These are phyloP conservation scores for Arbutus unedo DNA, from an alignment of 148 eudicot genomes.

Conservation along the genomic window DNA sequence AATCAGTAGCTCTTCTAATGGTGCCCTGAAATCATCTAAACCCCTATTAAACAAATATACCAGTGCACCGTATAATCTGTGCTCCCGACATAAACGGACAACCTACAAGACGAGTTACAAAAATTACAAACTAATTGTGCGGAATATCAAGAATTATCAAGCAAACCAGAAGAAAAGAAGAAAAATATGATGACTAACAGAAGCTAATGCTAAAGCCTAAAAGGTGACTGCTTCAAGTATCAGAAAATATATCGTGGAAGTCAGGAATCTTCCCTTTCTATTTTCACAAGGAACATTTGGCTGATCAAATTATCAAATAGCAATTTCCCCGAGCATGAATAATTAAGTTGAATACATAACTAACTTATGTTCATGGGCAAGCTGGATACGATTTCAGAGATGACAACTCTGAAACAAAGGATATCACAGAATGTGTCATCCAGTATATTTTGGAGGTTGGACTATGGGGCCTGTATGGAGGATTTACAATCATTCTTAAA, in stretches of 20 bases:
- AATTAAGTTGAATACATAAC: too few relatives aligned
- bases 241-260: background rate
- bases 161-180: background rate
- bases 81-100: slow-evolving; percentile 84
- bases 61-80: slow-evolving; percentile 82
- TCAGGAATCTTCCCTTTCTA: background rate
- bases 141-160: slow-evolving; percentile 3
- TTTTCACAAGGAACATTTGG: background rate
- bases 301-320: background rate
- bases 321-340: background rate
- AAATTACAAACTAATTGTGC: background rate
- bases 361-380: background rate
- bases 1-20: slow-evolving; percentile 78
- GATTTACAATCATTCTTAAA: background rate
- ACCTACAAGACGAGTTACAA: slow-evolving; percentile 47
- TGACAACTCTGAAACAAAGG: background rate
- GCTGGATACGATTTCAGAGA: background rate
- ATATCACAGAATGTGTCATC: background rate
- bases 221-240: background rate
- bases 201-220: background rate
- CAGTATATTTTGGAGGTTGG: background rate
- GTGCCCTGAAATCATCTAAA: slow-evolving; percentile 88
- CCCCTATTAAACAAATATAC: slow-evolving; percentile 93
- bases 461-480: background rate
- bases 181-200: background rate